Evolutionary conservation across 179 eudicot species (phyloP).

Genomic region (Dionaea muscipula): DNA sequence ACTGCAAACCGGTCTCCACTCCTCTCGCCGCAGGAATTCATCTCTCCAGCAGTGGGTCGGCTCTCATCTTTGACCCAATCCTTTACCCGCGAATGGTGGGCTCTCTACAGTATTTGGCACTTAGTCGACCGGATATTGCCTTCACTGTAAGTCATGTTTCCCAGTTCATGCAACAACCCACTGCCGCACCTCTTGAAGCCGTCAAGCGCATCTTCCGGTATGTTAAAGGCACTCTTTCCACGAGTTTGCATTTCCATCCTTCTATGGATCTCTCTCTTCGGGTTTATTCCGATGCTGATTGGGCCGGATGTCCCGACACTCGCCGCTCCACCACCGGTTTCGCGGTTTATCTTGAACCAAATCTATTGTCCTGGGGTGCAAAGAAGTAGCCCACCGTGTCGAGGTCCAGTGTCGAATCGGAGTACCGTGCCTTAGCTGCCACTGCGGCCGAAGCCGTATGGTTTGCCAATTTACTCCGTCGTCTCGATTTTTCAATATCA

Average conservation of each 20-base stretch:
- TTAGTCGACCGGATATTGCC: too few species aligned
- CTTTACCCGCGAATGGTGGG: too few species aligned
- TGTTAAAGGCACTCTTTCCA: neutral
- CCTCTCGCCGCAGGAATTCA: too few species aligned
- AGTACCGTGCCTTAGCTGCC: neutral
- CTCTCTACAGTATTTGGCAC: too few species aligned
- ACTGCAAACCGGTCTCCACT: too few species aligned
- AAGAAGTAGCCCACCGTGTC: neutral
- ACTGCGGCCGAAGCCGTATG: neutral
- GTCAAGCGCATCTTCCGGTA: constrained; percentile 1
- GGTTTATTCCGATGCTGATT: neutral
- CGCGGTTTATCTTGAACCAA: neutral
- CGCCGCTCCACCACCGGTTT: neutral
- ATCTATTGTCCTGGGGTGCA: neutral
- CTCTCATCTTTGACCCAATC: too few species aligned
- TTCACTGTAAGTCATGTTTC: too few species aligned
- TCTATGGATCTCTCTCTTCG: neutral
- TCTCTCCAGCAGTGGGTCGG: too few species aligned
- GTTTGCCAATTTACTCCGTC: neutral
- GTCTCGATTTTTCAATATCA: neutral
- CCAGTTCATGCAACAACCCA: too few species aligned
- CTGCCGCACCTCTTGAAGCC: neutral
- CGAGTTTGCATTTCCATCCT: neutral
- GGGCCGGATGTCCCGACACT: neutral
- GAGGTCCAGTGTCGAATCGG: neutral